Conservation (phyloP, 257 asterid species). For the Salvia miltiorrhiza region DNA sequence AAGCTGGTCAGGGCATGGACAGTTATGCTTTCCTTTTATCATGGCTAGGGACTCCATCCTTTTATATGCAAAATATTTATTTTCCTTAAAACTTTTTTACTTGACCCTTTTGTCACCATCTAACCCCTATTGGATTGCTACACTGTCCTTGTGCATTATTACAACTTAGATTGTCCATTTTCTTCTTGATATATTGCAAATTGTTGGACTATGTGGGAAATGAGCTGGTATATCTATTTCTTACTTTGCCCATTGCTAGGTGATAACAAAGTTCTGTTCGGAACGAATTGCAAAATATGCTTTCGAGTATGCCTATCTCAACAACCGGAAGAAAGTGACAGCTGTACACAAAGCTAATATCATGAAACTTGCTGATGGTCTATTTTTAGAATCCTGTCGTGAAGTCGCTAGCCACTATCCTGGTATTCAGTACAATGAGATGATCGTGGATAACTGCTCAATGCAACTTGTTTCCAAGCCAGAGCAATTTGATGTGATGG, state of each 20-base stretch:
- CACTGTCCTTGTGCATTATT: too few relatives aligned
- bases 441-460: slow-evolving; percentile 96
- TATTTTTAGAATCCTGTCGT: slow-evolving; percentile 91
- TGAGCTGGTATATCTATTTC: slow-evolving; percentile 19
- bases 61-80: background rate
- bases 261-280: slow-evolving; percentile 95
- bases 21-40: background rate
- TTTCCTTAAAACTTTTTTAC: background rate
- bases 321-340: slow-evolving; percentile 89
- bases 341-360: slow-evolving; percentile 99
- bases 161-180: background rate
- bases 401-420: slow-evolving; percentile 92
- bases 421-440: slow-evolving; percentile 77
- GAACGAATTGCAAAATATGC: slow-evolving; percentile 97
- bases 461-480: slow-evolving; percentile 99
- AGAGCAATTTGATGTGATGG: slow-evolving; percentile 98
- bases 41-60: background rate
- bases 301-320: slow-evolving; percentile 95
- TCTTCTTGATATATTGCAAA: background rate
- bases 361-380: slow-evolving; percentile 99
- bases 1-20: background rate
- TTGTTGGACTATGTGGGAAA: background rate
- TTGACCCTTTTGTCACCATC: too few relatives aligned
- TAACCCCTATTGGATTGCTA: too few relatives aligned
- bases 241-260: slow-evolving; percentile 59